These are phyloP conservation scores for Thalassiosira profunda DNA, from an alignment of 108 stramenopile species.

Conservation along the genomic window DNA sequence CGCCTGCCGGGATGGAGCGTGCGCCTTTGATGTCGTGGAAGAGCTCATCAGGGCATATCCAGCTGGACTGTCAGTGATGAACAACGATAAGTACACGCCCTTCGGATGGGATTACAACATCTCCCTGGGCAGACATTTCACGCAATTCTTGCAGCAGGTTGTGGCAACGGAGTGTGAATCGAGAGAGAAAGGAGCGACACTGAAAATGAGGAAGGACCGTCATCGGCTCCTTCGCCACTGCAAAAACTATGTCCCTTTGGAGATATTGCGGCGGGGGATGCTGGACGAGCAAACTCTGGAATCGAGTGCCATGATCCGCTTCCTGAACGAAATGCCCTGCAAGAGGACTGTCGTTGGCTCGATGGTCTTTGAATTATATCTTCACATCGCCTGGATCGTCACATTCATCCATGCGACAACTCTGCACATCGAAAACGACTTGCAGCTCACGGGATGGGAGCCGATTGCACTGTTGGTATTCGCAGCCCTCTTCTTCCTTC, in stretches of 20 bases:
- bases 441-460: background rate
- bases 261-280: background rate
- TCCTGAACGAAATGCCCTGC: background rate
- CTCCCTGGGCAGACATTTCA: background rate
- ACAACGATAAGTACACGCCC: background rate
- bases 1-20: background rate
- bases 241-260: slow-evolving; percentile 1
- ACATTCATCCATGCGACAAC: background rate
- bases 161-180: background rate
- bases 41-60: slow-evolving; percentile 40
- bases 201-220: background rate
- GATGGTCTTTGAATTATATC: slow-evolving; percentile 1
- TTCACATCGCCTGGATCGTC: background rate
- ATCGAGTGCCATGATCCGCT: background rate
- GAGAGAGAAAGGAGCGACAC: background rate
- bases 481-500: background rate
- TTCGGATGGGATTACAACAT: background rate
- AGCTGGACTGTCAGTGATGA: background rate
- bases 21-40: slow-evolving; percentile 49
- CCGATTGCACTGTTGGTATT: background rate
- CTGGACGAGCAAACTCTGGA: background rate
- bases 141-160: background rate
- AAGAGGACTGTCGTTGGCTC: background rate
- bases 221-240: background rate
- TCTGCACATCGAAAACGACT: background rate